Base-by-base conservation (phyloP, 2,329 filamentous ascomycete species). In the Stemphylium beticola region DNA sequence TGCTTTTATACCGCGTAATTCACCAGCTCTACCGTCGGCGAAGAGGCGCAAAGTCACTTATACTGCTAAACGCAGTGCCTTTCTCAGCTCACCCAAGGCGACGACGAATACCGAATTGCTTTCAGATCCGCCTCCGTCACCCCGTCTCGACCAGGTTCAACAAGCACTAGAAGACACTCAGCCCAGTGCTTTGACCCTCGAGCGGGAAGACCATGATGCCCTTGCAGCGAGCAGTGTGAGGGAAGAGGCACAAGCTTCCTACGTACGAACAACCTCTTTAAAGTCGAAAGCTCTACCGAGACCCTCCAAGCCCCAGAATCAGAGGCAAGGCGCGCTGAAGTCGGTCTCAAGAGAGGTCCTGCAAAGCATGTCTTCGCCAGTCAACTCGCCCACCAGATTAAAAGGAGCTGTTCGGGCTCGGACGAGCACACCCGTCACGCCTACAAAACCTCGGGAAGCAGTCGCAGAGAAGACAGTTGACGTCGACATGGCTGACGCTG, bases 191-290 rank as follows among this genome's bases (percentile, higher is more conserved):
- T 64, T 65, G 11, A 54, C 57, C 12, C 67, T 64, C 34, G 60
- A 63, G 46, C 70, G 68, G 14, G 77, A 78, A 53, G 45, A 70
- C 37, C 67, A 70, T 36, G 74, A 75, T 17, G 69, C 71, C 17
- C 57, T 62, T 48, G 71, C 74, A 36, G 74, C 71, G 14, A 58
- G 50, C 14, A 56, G 57, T 24, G 61, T 61, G 18, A 51, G 61
- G 44, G 58, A 65, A 46, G 56, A 66, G 10, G 61, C 53, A 12
- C 55, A 60, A 26, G 49, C 34, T 55, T 58, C 46, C 18, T 62
- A 62, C 44, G 52, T 56, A 32, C 58, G 47, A 33, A 58, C 62
- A n/a, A 66, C 65, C 7, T 65, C 57, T 1, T 47, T 71, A 40
- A 75, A 73, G 46, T 57, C 61, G 4, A 61, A 44, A 32, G 50